Conservation (phyloP, 495 filamentous ascomycete species). For the Amniculicola lignicola region DNA sequence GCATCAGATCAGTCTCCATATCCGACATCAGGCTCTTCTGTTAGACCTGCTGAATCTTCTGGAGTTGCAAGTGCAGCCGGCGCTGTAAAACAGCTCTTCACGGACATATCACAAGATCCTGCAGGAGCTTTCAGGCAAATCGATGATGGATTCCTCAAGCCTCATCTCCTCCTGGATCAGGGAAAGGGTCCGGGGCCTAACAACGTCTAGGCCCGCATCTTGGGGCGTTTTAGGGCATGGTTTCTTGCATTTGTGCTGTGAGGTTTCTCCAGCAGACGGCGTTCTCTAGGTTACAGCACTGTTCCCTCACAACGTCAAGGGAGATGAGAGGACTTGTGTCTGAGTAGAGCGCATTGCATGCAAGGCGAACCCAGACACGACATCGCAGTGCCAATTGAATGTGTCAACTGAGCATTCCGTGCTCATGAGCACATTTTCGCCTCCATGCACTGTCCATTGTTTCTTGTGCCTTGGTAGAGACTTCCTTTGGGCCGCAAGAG, state of each 20-base stretch:
- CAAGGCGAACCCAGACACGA: too few species aligned
- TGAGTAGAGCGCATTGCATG: too few species aligned
- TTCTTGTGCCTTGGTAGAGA: too few species aligned
- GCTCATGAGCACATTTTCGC: too few species aligned
- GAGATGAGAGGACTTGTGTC: too few species aligned
- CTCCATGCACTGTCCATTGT: too few species aligned
- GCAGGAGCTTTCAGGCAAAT: slow-evolving; percentile 87
- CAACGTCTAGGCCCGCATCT: slow-evolving; percentile 19
- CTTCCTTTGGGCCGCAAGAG: too few species aligned
- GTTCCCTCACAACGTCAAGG: too few species aligned
- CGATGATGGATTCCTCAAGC: slow-evolving; percentile 96
- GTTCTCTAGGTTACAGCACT: not conserved
- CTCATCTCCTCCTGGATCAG: slow-evolving; percentile 80
- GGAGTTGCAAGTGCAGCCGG: slow-evolving; percentile 52
- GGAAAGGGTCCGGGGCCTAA: slow-evolving; percentile 42
- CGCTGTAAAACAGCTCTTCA: slow-evolving; percentile 70
- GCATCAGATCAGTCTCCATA: slow-evolving; percentile 25
- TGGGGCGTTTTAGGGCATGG: not conserved
- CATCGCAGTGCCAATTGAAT: too few species aligned
- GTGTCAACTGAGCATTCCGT: too few species aligned
- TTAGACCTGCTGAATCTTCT: slow-evolving; percentile 24
- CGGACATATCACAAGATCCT: slow-evolving; percentile 79
- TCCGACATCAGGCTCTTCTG: slow-evolving; percentile 38
- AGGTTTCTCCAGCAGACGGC: too few species aligned
- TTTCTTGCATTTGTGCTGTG: not conserved